Conservation (phyloP, 2,329 filamentous ascomycete species). For the Monilinia vaccinii-corymbosi region DNA sequence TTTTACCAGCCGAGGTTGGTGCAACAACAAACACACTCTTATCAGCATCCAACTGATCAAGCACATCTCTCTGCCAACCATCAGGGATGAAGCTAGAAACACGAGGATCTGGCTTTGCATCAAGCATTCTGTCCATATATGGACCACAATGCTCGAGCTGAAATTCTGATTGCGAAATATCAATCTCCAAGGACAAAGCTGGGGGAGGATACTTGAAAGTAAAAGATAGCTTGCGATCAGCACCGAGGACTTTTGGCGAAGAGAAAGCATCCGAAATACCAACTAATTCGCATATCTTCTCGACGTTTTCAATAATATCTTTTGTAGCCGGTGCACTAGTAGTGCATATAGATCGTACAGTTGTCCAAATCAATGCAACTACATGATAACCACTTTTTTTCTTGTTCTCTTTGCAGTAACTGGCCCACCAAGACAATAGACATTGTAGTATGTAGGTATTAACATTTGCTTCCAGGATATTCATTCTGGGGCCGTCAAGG, state of each 20-base stretch:
- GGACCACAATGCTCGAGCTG: conserved; percentile 62
- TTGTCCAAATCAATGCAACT: conserved; percentile 39
- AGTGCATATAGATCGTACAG: conserved; percentile 32
- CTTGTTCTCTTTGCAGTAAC: conserved; percentile 30
- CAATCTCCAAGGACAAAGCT: conserved; percentile 25
- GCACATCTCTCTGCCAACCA: conserved; percentile 64
- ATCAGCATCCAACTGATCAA: conserved; percentile 63
- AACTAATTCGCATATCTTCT: conserved; percentile 27
- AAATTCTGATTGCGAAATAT: conserved; percentile 44
- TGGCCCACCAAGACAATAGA: conserved; percentile 40
- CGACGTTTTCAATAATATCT: conserved; percentile 32
- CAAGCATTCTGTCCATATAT: conserved; percentile 66
- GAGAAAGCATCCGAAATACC: conserved; percentile 29
- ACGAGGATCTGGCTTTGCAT: conserved; percentile 56
- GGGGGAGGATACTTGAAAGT: conserved; percentile 33
- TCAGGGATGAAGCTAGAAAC: conserved; percentile 63
- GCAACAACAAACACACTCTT: conserved; percentile 67
- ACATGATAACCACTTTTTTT: conserved; percentile 32
- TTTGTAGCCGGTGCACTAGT: conserved; percentile 33
- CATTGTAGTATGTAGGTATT: conserved; percentile 40
- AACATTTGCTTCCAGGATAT: conserved; percentile 28
- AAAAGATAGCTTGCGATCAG: conserved; percentile 37
- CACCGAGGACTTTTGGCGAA: conserved; percentile 13
- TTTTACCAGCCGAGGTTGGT: conserved; percentile 72
- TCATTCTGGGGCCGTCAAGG: conserved; percentile 23